Evolutionary conservation across 2,329 filamentous ascomycete genomes (phyloP).

Genomic region (Colletotrichum sp.): DNA sequence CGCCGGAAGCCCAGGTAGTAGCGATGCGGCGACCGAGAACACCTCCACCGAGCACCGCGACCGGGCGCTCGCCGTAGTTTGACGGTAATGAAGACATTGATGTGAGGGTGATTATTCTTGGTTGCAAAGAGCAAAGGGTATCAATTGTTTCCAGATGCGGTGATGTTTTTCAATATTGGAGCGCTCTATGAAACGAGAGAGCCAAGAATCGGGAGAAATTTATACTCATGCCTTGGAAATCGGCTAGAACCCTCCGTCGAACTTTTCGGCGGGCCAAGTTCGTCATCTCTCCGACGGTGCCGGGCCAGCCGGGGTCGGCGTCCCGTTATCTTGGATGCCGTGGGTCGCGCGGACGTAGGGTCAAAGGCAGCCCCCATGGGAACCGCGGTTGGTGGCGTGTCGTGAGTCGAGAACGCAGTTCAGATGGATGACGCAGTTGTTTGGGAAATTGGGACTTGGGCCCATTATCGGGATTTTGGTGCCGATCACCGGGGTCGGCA

Average conservation of each 20-base stretch:
- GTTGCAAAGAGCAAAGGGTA: background rate
- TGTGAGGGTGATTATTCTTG: background rate
- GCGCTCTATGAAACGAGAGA: no score
- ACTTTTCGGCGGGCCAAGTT: background rate
- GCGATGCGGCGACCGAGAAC: constrained; percentile 48
- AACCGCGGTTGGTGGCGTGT: constrained; percentile 1
- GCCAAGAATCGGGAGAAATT: background rate
- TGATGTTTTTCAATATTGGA: background rate
- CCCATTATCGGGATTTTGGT: background rate
- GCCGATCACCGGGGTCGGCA: constrained; percentile 10
- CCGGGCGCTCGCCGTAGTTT: constrained; percentile 29
- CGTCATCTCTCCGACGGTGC: background rate
- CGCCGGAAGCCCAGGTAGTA: constrained; percentile 43
- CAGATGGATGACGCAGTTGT: background rate
- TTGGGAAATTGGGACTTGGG: background rate
- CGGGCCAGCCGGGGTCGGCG: background rate
- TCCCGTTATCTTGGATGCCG: background rate
- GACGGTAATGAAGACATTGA: constrained; percentile 25
- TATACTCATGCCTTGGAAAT: background rate
- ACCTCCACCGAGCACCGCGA: constrained; percentile 45
- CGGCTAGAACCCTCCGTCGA: background rate
- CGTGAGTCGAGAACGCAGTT: background rate
- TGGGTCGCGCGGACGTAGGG: background rate
- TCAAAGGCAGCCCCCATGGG: background rate
- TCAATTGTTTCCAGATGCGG: background rate